Base-by-base conservation (phyloP, 2,329 filamentous ascomycete species). In the Aurifilum marmelostoma region DNA sequence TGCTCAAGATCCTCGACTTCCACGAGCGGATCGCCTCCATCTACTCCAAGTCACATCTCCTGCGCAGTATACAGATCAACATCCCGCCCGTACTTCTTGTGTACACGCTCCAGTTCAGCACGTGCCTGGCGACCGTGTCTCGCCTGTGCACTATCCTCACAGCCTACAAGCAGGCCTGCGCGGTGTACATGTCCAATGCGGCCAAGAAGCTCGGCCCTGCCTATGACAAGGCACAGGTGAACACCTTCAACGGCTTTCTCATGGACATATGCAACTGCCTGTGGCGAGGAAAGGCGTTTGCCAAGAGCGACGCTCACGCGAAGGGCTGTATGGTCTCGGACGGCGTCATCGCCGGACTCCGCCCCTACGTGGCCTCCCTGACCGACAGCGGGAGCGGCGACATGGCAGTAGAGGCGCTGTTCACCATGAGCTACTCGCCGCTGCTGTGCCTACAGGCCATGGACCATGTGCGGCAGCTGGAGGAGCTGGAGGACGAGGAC, bases 181-280 rank as follows among this genome's bases (percentile, higher is more conserved):
- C 95, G 75, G 79, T 81, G 34, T 88, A 89, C 68, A 87, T 87
- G 81, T 73, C 81, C 67, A 76, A 84, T 77, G 14, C 75, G 71
- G 67, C 74, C 70, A 62, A 68, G 16, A 68, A 73, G 39, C 71
- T 72, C 24, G 73, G 77, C 7, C 77, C 78, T 24, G 77, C 80
- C 14, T 91, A 90, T 71, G 83, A 88, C 37, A 83, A 86, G 56
- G 80, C 83, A 41, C 87, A 91, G 67, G 87, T 93, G 54, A 87
- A 88, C 72, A 81, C 85, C 32, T 94, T 96, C 81, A 97, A 97
- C 77, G 91, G 91, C 29, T 94, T 91, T 76, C 85, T 97, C 41
- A 94, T 96, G 88, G 93, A 97, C 76, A 86, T 94, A 41, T 94
- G 92, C 82, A 97, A 97, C 76, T 88, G 92, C 64, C 78, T 96